Base-by-base conservation (phyloP, 805 yeast species). In the Millerozyma acaciae region DNA sequence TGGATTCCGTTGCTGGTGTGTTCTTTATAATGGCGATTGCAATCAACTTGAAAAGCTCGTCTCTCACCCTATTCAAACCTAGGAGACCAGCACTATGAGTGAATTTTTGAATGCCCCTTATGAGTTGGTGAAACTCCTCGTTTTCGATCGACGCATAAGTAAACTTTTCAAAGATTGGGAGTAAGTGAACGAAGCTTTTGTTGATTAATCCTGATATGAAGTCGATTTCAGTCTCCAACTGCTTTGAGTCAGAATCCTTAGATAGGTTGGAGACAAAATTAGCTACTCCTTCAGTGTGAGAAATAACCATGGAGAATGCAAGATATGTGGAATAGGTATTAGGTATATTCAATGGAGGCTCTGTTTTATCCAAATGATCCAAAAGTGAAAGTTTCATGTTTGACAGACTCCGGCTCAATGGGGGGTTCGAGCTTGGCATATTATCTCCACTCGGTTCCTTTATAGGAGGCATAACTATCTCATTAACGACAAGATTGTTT, bases 21-120 rank as follows among this genome's bases (percentile, higher is more conserved):
- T 47, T 46, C 19, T 39, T 35, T 7, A 50, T 47, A 9, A 55
- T 52, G 4, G 56, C 53, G 14, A 42, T 47, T 0, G 68, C 50
- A 14, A 65, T 39, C 17, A 60, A 40, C 21, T 33, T 25, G 9
- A 66, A 43, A 12, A 62, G 40, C 1, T 75, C 73, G 47, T 86
- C 84, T 30, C 95, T 62, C 15, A 80, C 64, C 0, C 61, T 63
- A 1, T 55, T 49, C 8, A 83, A 51, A 0, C 77, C 79, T n/a
- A 88, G 55, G 10, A 86, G 60, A 0, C 97, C 97, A 0, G 89
- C 73, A 0, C 89, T 77, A 51, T 87, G 96, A 5, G 95, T 77
- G 30, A 85, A 66, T 42, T 81, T 80, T 53, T 90, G 97, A 6
- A 85, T 67, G 0, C 94, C 73, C 24, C 95, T 65, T 2, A 88